Evolutionary conservation across 441 rosid genomes (phyloP), one percentile per base, ranked within the genome.

Genomic region (Populus hybrid): DNA sequence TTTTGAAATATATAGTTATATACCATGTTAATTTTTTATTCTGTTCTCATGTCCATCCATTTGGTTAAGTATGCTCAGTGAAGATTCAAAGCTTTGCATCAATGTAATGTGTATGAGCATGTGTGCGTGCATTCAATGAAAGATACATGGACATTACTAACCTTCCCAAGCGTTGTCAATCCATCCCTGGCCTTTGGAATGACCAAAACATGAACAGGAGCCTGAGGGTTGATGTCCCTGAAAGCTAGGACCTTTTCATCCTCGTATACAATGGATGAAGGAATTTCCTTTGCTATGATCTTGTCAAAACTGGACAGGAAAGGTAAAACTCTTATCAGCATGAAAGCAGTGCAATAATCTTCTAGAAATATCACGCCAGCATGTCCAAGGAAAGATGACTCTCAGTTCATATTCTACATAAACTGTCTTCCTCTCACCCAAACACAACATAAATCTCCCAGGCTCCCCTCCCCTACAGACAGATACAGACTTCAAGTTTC

Each of bases 151-250:
- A 18, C 3, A 67, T 42, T 76, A 67, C 83, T 24, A 70, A 93
- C 98, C 90, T 91, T 92, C 18, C 93, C 86, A 12, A 92, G 97
- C 81, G 75, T 78, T 16, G 96, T 92, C 75, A 95, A 82, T 72
- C 98, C 98, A 85, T 95, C 92, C 84, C 98, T 86, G 68, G 85
- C 6, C 89, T 93, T 93, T 11, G 98, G 99, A 77, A 95, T 90
- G 30, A 95, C 89, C 81, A 95, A 70, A 88, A 95, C 94, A 84
- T 95, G 99, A 86, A 93, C 95, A 34, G 96, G 98, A 82, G 99
- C 98, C 65, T 92, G 89, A 20, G 95, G 97, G 77, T 75, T 88
- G 65, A 91, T 74, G 75, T 95, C 99, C 34, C 88, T 88, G 78
- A 95, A 95, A 69, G 97, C 98, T 76, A 95, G 86, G 81, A 95